These are phyloP conservation scores for Candida adriatica DNA, from an alignment of 805 yeast species.

Conservation along the genomic window DNA sequence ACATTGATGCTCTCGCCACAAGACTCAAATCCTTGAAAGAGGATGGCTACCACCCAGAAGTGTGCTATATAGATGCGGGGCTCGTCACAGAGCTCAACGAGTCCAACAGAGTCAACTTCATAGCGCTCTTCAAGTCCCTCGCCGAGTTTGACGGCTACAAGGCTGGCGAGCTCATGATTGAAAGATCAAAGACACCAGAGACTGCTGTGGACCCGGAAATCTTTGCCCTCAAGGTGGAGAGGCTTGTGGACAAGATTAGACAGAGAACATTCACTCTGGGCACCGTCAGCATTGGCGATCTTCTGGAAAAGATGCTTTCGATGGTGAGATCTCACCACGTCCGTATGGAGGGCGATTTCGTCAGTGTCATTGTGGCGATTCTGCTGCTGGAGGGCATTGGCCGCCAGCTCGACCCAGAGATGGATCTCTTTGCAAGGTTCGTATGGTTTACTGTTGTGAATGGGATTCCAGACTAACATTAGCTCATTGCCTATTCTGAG, in stretches of 20 bases:
- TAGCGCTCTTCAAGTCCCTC: constrained; percentile 81
- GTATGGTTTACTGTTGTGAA: constrained; percentile 42
- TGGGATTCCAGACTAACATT: constrained; percentile 26
- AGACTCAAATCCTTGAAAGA: constrained; percentile 39
- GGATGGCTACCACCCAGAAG: constrained; percentile 70
- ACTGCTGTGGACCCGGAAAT: constrained; percentile 79
- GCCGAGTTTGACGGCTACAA: constrained; percentile 89
- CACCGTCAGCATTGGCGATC: constrained; percentile 84
- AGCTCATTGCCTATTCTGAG: constrained; percentile 39
- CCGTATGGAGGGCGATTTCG: constrained; percentile 94
- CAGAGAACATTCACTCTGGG: constrained; percentile 89
- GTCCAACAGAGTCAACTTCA: constrained; percentile 71
- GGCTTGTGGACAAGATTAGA: constrained; percentile 73
- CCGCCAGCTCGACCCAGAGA: constrained; percentile 83
- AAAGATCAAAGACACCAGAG: constrained; percentile 90
- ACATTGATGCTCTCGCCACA: constrained; percentile 37
- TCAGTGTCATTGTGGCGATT: constrained; percentile 92
- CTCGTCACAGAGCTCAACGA: constrained; percentile 84
- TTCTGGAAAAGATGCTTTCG: constrained; percentile 74
- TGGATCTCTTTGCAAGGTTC: constrained; percentile 94
- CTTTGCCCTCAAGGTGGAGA: constrained; percentile 82
- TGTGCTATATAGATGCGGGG: constrained; percentile 91
- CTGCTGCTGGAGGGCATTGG: constrained; percentile 91
- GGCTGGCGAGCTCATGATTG: constrained; percentile 95
- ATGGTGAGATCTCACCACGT: constrained; percentile 96